Base-by-base conservation (phyloP, 306 rosid species). In the Potentilla sterilis region DNA sequence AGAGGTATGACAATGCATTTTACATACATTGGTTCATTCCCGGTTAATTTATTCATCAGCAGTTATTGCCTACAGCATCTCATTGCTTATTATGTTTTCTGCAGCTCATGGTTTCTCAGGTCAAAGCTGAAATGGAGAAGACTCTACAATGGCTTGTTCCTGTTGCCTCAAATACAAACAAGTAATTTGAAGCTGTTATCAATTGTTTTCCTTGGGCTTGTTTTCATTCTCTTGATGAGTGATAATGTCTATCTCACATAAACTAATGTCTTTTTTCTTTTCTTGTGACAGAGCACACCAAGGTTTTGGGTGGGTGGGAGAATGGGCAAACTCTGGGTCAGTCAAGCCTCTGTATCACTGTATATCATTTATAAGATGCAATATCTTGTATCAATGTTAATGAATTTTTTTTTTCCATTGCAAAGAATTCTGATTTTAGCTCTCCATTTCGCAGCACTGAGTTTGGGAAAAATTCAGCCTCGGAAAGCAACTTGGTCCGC, bases 221-320 rank as follows among this genome's bases (percentile, higher is more conserved):
- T 22, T 32, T 37, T 76, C 34, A 19, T 22, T 55, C 6, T 44
- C n/a, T 69, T 69, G 44, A 37, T 57, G 44, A 46, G 35, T 69
- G 44, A 2, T 13, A 35, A 48, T 19, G 4, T 73, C n/a, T 13
- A 11, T 19, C 38, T 12, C 4, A 3, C 67, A 12, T 32, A 10
- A 65, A 54, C 18, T 16, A 14, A 74, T 44, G 37, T 38, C 51
- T 42, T n/a, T 73, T 65, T 79, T 63, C 1, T 10, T 9, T 72
- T 73, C 5, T 71, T 65, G 35, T 87, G 79, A 72, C 99, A 92
- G 99, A 82, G 93, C 87, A 77, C 96, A 96, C 85, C 99, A 92
- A 83, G 91, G 96, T 54, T 96, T 91, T 28, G 99, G 99, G 65
- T 88, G 99, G 90, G 86, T 92, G 74, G 99, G 97, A 22, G 98